A percentile compares a stretch with the other conserved stretches of the same genome.
Evolutionary conservation across 805 yeast genomes (phyloP).

Genomic region (Cyberlindnera samutprakarnensis): DNA sequence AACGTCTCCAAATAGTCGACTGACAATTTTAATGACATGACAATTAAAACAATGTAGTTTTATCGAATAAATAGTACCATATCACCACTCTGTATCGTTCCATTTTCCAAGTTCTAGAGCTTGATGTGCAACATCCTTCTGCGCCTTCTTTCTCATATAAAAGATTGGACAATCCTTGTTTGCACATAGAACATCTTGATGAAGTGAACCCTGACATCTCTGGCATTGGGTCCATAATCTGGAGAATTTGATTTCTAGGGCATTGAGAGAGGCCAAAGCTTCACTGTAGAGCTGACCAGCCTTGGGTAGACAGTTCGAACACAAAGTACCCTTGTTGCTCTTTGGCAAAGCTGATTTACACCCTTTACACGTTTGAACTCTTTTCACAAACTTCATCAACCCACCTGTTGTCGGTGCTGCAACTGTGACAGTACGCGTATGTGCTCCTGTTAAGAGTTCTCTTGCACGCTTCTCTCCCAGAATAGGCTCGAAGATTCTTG

Average conservation of each 20-base stretch:
- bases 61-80: not conserved
- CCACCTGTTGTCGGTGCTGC: conserved; percentile 57
- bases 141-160: conserved; percentile 74
- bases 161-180: conserved; percentile 96
- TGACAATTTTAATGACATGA: too few relatives aligned
- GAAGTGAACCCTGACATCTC: conserved; percentile 92
- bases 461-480: conserved; percentile 80
- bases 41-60: too few relatives aligned
- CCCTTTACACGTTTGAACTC: conserved; percentile 80
- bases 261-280: conserved; percentile 72
- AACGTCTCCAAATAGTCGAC: too few relatives aligned
- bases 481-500: conserved; percentile 92
- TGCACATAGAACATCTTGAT: conserved; percentile 91
- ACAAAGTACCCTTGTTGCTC: conserved; percentile 64
- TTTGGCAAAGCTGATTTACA: conserved; percentile 70
- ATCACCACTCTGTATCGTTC: conserved; percentile 26
- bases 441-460: conserved; percentile 74
- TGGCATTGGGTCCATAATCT: conserved; percentile 98
- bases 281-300: conserved; percentile 78
- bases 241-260: conserved; percentile 74
- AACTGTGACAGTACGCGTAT: conserved; percentile 69
- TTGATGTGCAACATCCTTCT: conserved; percentile 33
- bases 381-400: conserved; percentile 83
- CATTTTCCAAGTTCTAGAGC: conserved; percentile 32
- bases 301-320: conserved; percentile 65